Percentiles rank a stretch among this genome's conserved stretches.
phyloP scores from a whole-genome alignment of 2,329 filamentous ascomycete genomes.

The Plectosphaerella sp. region DNA sequence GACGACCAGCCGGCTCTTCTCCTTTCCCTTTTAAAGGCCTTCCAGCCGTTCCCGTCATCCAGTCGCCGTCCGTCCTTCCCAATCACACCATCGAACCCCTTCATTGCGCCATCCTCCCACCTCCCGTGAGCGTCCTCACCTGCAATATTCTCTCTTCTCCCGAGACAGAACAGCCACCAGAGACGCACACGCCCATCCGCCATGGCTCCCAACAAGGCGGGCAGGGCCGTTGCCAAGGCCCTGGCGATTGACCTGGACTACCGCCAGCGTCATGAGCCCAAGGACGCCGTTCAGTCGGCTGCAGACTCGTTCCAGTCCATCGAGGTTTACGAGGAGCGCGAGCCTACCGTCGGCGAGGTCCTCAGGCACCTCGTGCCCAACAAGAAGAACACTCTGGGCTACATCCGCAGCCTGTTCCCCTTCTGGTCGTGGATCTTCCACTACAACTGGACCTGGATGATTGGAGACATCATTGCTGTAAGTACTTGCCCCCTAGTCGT shows the following conservation, averaged over 20 bases:
- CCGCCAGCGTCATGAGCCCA: conserved; percentile 18
- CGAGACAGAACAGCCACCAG: neutral
- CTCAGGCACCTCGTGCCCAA: conserved; percentile 31
- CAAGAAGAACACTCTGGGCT: conserved; percentile 20
- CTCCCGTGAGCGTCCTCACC: neutral
- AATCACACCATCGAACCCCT: conserved; percentile 2
- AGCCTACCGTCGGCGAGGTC: conserved; percentile 36
- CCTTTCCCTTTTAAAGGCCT: neutral
- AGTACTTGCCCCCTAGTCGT: neutral
- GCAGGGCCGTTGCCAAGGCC: conserved; percentile 18
- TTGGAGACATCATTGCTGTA: conserved; percentile 13
- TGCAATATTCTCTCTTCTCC: neutral
- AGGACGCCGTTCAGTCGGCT: conserved; percentile 18
- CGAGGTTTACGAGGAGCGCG: conserved; percentile 24
- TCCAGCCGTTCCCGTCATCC: neutral
- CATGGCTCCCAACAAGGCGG: conserved; percentile 15
- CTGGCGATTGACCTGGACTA: conserved; percentile 24
- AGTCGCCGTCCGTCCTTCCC: neutral
- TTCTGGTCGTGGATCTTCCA: conserved; percentile 44
- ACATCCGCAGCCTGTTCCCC: conserved; percentile 40
- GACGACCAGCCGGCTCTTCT: neutral
- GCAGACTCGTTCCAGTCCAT: conserved; percentile 15
- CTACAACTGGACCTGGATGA: conserved; percentile 12
- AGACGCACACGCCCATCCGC: neutral
- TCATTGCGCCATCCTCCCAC: neutral